Percentiles rank a stretch among this genome's conserved stretches.
These are phyloP conservation scores for Ormosia emarginata DNA, from an alignment of 306 rosid genomes.

Conservation along the genomic window DNA sequence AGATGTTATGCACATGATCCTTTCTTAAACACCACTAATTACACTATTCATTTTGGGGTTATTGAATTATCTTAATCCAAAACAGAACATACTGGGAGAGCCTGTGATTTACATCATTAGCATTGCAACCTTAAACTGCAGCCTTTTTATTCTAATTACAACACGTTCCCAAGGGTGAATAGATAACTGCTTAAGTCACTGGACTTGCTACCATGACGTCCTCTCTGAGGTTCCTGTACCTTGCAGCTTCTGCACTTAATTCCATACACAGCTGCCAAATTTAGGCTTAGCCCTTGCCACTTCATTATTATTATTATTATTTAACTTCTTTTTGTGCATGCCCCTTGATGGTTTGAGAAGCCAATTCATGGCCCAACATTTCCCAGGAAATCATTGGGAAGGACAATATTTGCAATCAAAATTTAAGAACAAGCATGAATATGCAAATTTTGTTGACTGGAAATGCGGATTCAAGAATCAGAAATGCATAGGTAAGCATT, in stretches of 20 bases:
- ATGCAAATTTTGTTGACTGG: neutral
- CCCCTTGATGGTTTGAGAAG: neutral
- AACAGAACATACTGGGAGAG: neutral
- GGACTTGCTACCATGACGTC: neutral
- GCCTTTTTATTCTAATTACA: neutral
- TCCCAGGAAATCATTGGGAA: neutral
- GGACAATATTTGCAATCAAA: conserved; percentile 24
- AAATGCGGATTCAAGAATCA: neutral
- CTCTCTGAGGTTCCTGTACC: neutral
- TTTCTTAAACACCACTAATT: conserved; percentile 15
- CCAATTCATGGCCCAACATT: neutral
- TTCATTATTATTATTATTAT: neutral
- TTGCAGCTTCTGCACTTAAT: neutral
- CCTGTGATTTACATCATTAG: neutral
- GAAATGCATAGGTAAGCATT: neutral
- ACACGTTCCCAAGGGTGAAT: neutral
- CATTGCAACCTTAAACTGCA: neutral
- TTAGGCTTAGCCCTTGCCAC: neutral
- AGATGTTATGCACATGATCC: conserved; percentile 5
- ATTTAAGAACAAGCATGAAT: neutral
- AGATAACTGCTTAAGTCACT: conserved; percentile 17
- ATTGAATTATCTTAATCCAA: neutral
- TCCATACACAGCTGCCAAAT: neutral
- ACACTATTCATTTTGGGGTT: neutral
- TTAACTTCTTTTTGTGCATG: neutral